Base-by-base conservation (phyloP, 2,329 filamentous ascomycete species). In the Pestalotiopsis sp. region DNA sequence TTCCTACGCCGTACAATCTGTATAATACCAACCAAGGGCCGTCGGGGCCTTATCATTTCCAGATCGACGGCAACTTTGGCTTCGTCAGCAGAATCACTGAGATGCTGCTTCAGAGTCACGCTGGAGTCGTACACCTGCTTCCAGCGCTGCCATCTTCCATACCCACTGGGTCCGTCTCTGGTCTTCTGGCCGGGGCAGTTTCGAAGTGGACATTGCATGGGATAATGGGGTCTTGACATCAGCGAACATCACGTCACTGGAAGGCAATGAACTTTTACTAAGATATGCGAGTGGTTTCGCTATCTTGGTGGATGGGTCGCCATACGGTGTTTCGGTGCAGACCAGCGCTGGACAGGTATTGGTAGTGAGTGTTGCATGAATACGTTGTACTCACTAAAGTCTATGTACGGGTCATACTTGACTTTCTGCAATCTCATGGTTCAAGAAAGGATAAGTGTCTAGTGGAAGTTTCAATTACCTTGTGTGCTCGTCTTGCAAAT, bases 51-150 rank as follows among this genome's bases (percentile, higher is more conserved):
- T 52, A 52, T 52, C 45, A 52, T 11, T 85, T 86, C 70, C 84
- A 86, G 72, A 84, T 85, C 11, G 84, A 86, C 68, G 84, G 84
- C 4, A 86, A 86, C 68, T 83, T 85, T 70, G 85, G 84, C 3
- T 80, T 81, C 11, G 79, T 80, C 2, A 80, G 81, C 6, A 83
- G 80, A 5, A 80, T 86, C 12, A 74, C 81, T 2, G 84, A 85
- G 72, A 81, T 81, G 75, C 70, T 85, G 56, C 67, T 85, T 4
- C 83, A 85, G 71, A 80, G 78, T 52, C 78, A 80, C 40, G 65
- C 58, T 2, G 45, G 45, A 11, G 72, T 72, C 0, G 72, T 78
- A 56, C 76, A 77, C 62, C 69, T 73, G 23, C 62, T 75, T 13
- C 75, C 75, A 40, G 77, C 76, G 2, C 70, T 77, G 23, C 75